Evolutionary conservation across 1,284 basidiomycete genomes (phyloP).

Genomic region (Ustilago bromivora): DNA sequence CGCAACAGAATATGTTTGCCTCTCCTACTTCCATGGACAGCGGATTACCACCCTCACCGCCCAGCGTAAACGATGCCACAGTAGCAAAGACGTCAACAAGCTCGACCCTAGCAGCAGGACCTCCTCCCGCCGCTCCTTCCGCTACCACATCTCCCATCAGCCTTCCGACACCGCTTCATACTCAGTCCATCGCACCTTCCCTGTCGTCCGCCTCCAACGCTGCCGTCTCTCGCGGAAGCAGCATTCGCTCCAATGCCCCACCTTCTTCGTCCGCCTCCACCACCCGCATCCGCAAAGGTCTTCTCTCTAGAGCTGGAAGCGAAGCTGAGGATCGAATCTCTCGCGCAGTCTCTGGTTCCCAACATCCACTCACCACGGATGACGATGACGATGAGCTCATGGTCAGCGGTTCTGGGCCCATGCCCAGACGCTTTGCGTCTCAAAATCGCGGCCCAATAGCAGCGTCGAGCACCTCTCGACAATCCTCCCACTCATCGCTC

Average conservation of each 20-base stretch:
- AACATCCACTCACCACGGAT: conserved; percentile 41
- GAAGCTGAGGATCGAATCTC: conserved; percentile 44
- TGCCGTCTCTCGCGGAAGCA: conserved; percentile 43
- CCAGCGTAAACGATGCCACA: not conserved
- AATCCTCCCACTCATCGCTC: conserved; percentile 40
- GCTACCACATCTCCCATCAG: conserved; percentile 35
- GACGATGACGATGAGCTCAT: conserved; percentile 52
- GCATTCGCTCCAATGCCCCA: conserved; percentile 38
- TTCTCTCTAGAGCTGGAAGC: conserved; percentile 45
- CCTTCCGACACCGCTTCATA: conserved; percentile 36
- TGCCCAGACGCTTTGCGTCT: conserved; percentile 52
- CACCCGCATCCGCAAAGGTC: conserved; percentile 46
- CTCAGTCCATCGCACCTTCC: conserved; percentile 6
- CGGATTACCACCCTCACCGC: conserved; percentile 10
- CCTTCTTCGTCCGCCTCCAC: conserved; percentile 42
- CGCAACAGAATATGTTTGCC: conserved; percentile 15
- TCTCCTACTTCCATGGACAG: conserved; percentile 32
- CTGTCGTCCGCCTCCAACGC: conserved; percentile 36
- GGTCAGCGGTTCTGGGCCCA: conserved; percentile 54
- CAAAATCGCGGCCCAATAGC: conserved; percentile 24
- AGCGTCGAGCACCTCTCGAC: conserved; percentile 20
- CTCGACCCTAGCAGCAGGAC: conserved; percentile 10
- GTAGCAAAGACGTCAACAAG: not conserved
- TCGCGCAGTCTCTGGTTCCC: conserved; percentile 21
- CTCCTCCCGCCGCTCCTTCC: conserved; percentile 21